phyloP scores from a whole-genome alignment of 2,329 filamentous ascomycete species.

The Neurospora crassa region DNA sequence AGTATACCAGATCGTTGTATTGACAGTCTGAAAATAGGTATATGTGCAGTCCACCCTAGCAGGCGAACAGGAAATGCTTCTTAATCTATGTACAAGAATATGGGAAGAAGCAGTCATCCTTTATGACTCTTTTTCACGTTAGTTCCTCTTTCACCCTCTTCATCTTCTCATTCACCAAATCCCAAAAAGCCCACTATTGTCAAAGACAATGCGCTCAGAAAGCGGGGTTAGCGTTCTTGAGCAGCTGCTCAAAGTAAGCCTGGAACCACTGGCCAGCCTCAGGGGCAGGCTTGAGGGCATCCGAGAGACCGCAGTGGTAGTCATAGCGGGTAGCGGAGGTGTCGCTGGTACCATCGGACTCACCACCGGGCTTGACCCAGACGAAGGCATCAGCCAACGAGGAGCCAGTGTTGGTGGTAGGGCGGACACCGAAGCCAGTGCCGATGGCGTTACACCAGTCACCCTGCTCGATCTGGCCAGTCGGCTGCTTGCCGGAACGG shows the following conservation, averaged over 20 bases:
- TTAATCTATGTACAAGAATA: neutral
- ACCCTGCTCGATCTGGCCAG: constrained; percentile 51
- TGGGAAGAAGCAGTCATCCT: neutral
- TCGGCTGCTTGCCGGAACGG: constrained; percentile 50
- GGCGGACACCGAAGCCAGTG: constrained; percentile 56
- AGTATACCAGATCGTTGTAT: neutral
- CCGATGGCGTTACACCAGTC: constrained; percentile 59
- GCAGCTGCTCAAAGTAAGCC: constrained; percentile 48
- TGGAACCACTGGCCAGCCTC: constrained; percentile 63
- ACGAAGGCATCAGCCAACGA: constrained; percentile 54
- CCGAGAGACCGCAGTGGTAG: constrained; percentile 38
- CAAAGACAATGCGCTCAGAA: constrained; percentile 24
- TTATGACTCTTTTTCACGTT: neutral
- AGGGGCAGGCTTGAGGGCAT: constrained; percentile 53
- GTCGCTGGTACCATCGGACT: constrained; percentile 43
- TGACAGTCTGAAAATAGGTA: neutral
- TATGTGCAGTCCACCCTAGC: neutral
- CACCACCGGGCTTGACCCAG: constrained; percentile 60
- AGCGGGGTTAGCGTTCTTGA: constrained; percentile 45
- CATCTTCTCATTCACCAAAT: neutral
- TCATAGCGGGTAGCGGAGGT: constrained; percentile 41
- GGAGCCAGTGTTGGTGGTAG: constrained; percentile 51
- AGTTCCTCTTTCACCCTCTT: neutral
- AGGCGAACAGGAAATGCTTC: neutral
- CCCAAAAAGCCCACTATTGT: neutral